Conservation (phyloP, 2,329 filamentous ascomycete species). For the Diplodia scrobiculata region DNA sequence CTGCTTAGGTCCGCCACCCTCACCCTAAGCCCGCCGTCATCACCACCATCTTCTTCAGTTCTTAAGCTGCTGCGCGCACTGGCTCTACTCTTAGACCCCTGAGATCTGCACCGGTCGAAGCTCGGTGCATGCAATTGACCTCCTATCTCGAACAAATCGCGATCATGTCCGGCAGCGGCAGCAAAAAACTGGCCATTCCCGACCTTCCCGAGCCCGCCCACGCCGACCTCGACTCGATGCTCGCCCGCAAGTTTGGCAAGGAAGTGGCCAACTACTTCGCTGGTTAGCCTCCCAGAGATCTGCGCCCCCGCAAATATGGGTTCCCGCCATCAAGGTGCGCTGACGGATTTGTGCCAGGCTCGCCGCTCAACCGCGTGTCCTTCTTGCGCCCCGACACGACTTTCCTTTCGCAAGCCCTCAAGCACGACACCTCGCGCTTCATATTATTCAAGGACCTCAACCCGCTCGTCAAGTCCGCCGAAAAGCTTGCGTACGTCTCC, state of each 20-base stretch:
- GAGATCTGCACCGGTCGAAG: constrained; percentile 14
- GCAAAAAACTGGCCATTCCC: constrained; percentile 41
- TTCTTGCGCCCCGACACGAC: constrained; percentile 71
- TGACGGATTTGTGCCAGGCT: constrained; percentile 51
- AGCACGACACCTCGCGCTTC: constrained; percentile 68
- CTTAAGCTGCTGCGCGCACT: not conserved
- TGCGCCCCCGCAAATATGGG: no score
- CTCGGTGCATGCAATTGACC: constrained; percentile 29
- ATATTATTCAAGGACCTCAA: constrained; percentile 77
- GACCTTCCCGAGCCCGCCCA: constrained; percentile 62
- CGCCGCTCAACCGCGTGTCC: constrained; percentile 74
- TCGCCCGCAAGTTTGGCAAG: constrained; percentile 74
- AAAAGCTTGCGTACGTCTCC: constrained; percentile 67
- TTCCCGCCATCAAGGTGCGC: constrained; percentile 8
- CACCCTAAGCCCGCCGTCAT: not conserved
- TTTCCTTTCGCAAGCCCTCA: constrained; percentile 70
- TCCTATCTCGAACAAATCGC: constrained; percentile 29
- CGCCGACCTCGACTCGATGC: constrained; percentile 65
- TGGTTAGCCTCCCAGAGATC: constrained; percentile 37
- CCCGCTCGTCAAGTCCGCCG: constrained; percentile 65
- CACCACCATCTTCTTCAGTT: not conserved
- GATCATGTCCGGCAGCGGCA: constrained; percentile 20
- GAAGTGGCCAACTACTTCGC: constrained; percentile 85
- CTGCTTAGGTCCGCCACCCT: not conserved
- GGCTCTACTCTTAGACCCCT: constrained; percentile 2